phyloP scores from a whole-genome alignment of 345 rosid genomes.

The Garcia nutans region DNA sequence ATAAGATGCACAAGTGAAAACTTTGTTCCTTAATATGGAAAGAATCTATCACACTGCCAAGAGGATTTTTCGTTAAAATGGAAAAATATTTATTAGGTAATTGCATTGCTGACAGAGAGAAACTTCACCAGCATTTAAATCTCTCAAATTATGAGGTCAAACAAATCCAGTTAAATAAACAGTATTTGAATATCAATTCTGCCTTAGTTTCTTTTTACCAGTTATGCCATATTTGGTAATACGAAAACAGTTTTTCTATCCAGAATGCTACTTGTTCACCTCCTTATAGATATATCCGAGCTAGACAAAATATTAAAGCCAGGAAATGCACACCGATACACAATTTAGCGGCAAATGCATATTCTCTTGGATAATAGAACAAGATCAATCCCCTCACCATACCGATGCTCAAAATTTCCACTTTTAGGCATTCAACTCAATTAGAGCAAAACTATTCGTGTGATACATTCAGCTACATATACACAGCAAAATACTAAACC shows the following conservation, averaged over 20 bases:
- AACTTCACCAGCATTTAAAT: neutral
- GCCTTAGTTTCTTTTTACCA: neutral
- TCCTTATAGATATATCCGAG: neutral
- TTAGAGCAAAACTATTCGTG: neutral
- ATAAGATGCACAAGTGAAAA: neutral
- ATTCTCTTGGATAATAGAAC: too few species aligned
- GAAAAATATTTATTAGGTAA: neutral
- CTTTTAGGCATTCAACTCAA: neutral
- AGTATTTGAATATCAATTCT: neutral
- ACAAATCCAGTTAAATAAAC: neutral
- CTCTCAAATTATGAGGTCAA: conserved; percentile 1
- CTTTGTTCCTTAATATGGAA: neutral
- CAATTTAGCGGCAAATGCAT: too few species aligned
- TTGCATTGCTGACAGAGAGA: neutral
- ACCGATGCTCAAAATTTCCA: too few species aligned
- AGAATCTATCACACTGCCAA: neutral
- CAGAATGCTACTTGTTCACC: neutral
- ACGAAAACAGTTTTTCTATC: neutral
- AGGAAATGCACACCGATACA: too few species aligned
- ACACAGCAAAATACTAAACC: neutral
- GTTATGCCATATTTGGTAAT: neutral
- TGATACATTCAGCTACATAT: too few species aligned
- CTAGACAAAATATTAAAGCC: neutral
- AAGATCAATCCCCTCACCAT: too few species aligned
- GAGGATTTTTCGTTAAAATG: neutral